phyloP scores from a whole-genome alignment of 2,329 filamentous ascomycete species.

The Thermoascus crustaceus region DNA sequence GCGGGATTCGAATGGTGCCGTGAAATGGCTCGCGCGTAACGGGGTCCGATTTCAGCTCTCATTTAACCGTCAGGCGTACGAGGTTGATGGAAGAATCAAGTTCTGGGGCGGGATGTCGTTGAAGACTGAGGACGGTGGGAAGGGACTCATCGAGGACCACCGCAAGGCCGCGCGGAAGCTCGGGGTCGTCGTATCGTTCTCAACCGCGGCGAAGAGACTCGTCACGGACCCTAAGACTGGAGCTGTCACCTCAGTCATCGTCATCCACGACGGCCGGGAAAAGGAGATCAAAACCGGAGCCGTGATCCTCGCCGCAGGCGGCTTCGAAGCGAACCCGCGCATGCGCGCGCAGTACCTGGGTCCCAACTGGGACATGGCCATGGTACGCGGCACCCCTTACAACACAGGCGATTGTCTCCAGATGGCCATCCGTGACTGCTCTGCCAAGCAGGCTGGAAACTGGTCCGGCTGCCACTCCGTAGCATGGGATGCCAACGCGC shows the following conservation, averaged over 20 bases:
- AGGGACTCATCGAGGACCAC: conserved; percentile 49
- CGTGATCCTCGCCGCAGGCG: conserved; percentile 5
- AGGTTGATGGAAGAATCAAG: conserved; percentile 51
- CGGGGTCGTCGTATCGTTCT: neutral
- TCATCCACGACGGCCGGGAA: conserved; percentile 7
- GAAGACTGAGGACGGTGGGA: conserved; percentile 52
- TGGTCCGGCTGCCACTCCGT: conserved; percentile 59
- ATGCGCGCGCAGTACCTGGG: conserved; percentile 50
- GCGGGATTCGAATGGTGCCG: conserved; percentile 40
- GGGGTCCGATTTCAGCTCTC: conserved; percentile 53
- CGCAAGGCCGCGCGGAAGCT: conserved; percentile 21
- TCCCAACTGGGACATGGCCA: conserved; percentile 54
- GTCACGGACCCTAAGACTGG: conserved; percentile 7
- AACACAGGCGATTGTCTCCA: conserved; percentile 54
- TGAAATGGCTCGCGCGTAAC: conserved; percentile 49
- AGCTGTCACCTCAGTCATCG: conserved; percentile 4
- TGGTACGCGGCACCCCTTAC: conserved; percentile 56
- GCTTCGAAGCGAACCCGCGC: conserved; percentile 25
- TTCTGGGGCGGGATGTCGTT: conserved; percentile 62
- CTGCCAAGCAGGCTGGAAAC: conserved; percentile 48
- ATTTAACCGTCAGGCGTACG: conserved; percentile 59
- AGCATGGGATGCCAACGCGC: conserved; percentile 57
- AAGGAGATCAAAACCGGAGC: conserved; percentile 6
- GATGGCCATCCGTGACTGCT: conserved; percentile 44
- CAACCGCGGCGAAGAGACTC: conserved; percentile 1